These are phyloP conservation scores for Cladorrhinum sp. DNA, from an alignment of 2,329 filamentous ascomycete species.

Conservation along the genomic window DNA sequence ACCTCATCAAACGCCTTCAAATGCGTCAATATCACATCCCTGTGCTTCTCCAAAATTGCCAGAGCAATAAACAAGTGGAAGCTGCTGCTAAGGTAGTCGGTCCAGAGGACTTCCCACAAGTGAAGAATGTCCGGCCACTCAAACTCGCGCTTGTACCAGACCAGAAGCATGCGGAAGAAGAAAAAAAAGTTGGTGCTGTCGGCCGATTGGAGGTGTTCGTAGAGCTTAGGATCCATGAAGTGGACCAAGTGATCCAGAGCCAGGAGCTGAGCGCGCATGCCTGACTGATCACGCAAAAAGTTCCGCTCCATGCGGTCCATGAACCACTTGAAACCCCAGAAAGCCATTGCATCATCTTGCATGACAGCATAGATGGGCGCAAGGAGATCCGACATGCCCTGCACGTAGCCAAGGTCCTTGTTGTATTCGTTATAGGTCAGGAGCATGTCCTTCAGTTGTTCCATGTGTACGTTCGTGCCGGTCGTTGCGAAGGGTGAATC, in stretches of 20 bases:
- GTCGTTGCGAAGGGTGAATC: constrained; percentile 89
- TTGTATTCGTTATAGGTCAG: constrained; percentile 99
- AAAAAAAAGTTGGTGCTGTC: constrained; percentile 99
- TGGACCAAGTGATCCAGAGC: constrained; percentile 93
- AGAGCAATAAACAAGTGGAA: constrained; percentile 95
- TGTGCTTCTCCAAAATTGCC: constrained; percentile 90
- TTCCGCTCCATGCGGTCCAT: constrained; percentile 99
- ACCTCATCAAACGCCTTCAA: constrained; percentile 95
- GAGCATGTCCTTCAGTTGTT: constrained; percentile 99
- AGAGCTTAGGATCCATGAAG: constrained; percentile 93
- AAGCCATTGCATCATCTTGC: constrained; percentile 94
- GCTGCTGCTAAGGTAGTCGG: constrained; percentile 80
- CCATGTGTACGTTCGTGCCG: constrained; percentile 94
- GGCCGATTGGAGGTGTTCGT: constrained; percentile 80
- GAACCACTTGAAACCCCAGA: constrained; percentile 94
- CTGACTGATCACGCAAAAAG: constrained; percentile 90
- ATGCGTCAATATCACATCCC: constrained; percentile 95
- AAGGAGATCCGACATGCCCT: constrained; percentile 96
- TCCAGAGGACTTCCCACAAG: constrained; percentile 93
- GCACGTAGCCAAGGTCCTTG: constrained; percentile 90
- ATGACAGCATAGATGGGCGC: constrained; percentile 95
- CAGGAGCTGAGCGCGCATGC: constrained; percentile 88
- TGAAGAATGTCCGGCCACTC: constrained; percentile 81
- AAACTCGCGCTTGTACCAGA: constrained; percentile 99
- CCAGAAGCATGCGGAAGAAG: constrained; percentile 97